Conservation (phyloP, 2,329 filamentous ascomycete species). For the Hortaea sp. region DNA sequence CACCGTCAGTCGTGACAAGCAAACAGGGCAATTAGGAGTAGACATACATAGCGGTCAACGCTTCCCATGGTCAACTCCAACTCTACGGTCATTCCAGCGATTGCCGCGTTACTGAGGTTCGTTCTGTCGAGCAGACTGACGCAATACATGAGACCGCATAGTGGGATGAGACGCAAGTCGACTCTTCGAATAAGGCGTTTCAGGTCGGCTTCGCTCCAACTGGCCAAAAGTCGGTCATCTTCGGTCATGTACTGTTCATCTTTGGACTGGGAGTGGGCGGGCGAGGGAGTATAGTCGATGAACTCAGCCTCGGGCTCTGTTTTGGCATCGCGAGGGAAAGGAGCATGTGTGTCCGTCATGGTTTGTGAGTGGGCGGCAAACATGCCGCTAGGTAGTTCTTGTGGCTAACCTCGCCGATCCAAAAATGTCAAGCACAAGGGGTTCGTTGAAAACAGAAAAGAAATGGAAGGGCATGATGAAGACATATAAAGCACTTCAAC, state of each 20-base stretch:
- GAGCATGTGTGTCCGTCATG: not conserved
- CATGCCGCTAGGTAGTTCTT: no score
- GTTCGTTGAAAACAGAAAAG: no score
- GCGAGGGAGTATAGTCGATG: not conserved
- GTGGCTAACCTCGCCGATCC: no score
- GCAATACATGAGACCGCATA: conserved; percentile 52
- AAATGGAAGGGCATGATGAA: no score
- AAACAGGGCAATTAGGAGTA: no score
- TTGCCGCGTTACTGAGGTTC: conserved; percentile 62
- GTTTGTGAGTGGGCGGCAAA: no score
- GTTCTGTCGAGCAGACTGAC: conserved; percentile 70
- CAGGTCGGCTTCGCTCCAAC: conserved; percentile 22
- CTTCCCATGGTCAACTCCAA: not conserved
- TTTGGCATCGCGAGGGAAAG: not conserved
- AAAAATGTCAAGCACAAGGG: no score
- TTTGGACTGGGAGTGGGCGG: not conserved
- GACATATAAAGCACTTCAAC: no score
- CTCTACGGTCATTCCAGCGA: conserved; percentile 49
- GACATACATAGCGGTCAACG: not conserved
- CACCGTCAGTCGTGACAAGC: conserved; percentile 21
- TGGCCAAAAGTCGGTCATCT: not conserved
- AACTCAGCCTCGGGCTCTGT: not conserved
- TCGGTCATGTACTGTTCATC: not conserved
- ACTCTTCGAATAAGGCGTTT: conserved; percentile 48
- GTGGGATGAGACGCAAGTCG: conserved; percentile 43